Conservation (phyloP, 257 asterid genomes). For the Fraxinus americana region DNA sequence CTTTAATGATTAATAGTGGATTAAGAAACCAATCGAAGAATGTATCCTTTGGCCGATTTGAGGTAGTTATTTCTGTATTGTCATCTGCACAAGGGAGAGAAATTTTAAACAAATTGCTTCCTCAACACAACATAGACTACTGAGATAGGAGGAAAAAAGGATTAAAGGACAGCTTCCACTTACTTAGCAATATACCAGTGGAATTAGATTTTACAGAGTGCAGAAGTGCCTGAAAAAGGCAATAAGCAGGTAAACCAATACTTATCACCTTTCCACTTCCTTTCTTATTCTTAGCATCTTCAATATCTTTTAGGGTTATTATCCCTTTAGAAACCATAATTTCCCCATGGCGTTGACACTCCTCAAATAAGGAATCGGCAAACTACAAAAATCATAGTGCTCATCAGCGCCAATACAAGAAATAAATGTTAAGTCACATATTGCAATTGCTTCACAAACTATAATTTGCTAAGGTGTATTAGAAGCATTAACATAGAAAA, state of each 20-base stretch:
- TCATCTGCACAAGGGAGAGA: conserved; percentile 48
- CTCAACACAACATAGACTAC: not conserved
- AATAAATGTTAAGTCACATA: not conserved
- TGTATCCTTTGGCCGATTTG: conserved; percentile 81
- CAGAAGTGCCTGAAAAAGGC: conserved; percentile 69
- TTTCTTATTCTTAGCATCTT: conserved; percentile 67
- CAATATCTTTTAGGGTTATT: conserved; percentile 70
- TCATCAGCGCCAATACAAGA: conserved; percentile 21
- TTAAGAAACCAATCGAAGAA: conserved; percentile 89
- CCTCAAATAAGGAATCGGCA: conserved; percentile 60
- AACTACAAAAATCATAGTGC: conserved; percentile 47
- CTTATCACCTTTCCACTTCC: conserved; percentile 49
- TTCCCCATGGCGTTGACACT: conserved; percentile 66
- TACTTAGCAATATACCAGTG: conserved; percentile 67
- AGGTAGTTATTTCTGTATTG: conserved; percentile 67
- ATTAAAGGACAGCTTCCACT: conserved; percentile 26
- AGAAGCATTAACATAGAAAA: not conserved
- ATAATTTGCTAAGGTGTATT: not conserved
- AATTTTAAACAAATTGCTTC: conserved; percentile 8
- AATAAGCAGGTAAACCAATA: conserved; percentile 84
- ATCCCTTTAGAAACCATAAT: conserved; percentile 65
- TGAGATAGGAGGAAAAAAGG: not conserved
- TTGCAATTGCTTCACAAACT: not conserved
- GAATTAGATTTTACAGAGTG: conserved; percentile 72
- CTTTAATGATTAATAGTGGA: conserved; percentile 86